Percentiles rank a stretch among this genome's conserved stretches.
These are phyloP conservation scores for Coemansia sp. DNA, from an alignment of 192 early-diverging fungal species.

Conservation along the genomic window DNA sequence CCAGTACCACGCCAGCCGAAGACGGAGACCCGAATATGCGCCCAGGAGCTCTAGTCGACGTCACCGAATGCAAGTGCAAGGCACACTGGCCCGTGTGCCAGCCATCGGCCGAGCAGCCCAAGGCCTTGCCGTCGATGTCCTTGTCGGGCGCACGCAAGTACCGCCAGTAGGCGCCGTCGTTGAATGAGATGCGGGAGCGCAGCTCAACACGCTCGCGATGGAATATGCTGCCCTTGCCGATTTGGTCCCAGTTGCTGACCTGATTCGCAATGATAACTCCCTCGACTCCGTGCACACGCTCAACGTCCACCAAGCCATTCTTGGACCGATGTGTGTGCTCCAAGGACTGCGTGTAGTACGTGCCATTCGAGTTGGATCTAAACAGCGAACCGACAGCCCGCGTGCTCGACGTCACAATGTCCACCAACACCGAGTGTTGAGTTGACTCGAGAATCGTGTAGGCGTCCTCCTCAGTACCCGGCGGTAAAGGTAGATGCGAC, in stretches of 20 bases:
- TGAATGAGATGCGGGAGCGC: conserved; percentile 76
- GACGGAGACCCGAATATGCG: conserved; percentile 68
- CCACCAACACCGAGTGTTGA: conserved; percentile 70
- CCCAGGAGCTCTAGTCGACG: conserved; percentile 63
- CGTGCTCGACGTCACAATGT: conserved; percentile 56
- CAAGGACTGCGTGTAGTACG: conserved; percentile 74
- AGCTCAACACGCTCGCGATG: conserved; percentile 57
- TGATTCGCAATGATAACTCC: conserved; percentile 86
- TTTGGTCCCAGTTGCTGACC: conserved; percentile 73
- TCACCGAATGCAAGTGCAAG: conserved; percentile 86
- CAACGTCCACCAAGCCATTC: conserved; percentile 83
- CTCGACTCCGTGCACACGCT: conserved; percentile 76
- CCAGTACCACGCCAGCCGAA: conserved; percentile 84
- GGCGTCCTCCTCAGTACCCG: conserved; percentile 59
- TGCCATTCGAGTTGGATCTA: conserved; percentile 86
- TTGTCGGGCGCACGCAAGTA: conserved; percentile 63
- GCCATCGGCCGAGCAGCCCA: conserved; percentile 56
- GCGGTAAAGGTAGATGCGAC: conserved; percentile 59
- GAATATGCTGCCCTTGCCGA: conserved; percentile 29
- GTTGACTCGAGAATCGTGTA: conserved; percentile 88
- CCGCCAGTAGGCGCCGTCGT: conserved; percentile 81
- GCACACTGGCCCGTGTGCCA: conserved; percentile 61
- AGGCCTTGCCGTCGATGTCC: conserved; percentile 57
- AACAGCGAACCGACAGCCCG: conserved; percentile 68
- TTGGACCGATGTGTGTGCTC: conserved; percentile 78